These are phyloP conservation scores for Ogataea degrootiae DNA, from an alignment of 805 yeast genomes.

Conservation along the genomic window DNA sequence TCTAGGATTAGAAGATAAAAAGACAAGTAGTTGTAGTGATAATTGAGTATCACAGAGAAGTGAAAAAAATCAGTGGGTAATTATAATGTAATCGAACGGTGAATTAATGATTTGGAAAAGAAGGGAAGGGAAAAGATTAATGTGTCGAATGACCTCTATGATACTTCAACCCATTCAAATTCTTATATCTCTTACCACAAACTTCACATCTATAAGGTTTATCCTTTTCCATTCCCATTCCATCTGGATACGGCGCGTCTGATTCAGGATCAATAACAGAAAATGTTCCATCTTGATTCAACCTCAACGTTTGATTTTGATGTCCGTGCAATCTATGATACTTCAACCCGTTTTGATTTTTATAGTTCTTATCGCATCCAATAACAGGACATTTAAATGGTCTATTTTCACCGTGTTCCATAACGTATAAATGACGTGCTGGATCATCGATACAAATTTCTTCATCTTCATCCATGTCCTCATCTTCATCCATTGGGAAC, in stretches of 20 bases:
- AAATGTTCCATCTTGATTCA: slow-evolving; percentile 89
- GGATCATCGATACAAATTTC: slow-evolving; percentile 90
- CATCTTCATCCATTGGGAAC: slow-evolving; percentile 33
- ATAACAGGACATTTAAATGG: slow-evolving; percentile 97
- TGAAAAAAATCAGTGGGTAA: neutral
- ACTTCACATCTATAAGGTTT: slow-evolving; percentile 98
- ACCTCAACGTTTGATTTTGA: slow-evolving; percentile 87
- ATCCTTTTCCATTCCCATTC: slow-evolving; percentile 93
- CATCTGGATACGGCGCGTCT: slow-evolving; percentile 87
- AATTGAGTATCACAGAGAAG: too few species aligned
- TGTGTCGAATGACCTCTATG: slow-evolving; percentile 99
- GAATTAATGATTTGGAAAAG: neutral
- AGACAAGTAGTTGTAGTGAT: neutral
- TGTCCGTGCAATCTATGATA: slow-evolving; percentile 96
- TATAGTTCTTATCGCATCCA: slow-evolving; percentile 96
- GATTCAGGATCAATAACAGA: slow-evolving; percentile 89
- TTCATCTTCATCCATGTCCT: slow-evolving; percentile 22
- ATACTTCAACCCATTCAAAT: slow-evolving; percentile 91
- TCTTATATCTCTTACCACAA: slow-evolving; percentile 95
- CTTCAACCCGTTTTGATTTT: slow-evolving; percentile 95
- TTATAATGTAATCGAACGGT: neutral
- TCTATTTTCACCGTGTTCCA: slow-evolving; percentile 86
- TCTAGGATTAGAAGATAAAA: too few species aligned
- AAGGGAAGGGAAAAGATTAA: slow-evolving; percentile 27
- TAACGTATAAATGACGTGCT: slow-evolving; percentile 87